Conservation (phyloP, 108 stramenopile genomes). For the Cylindrotheca fusiformis region DNA sequence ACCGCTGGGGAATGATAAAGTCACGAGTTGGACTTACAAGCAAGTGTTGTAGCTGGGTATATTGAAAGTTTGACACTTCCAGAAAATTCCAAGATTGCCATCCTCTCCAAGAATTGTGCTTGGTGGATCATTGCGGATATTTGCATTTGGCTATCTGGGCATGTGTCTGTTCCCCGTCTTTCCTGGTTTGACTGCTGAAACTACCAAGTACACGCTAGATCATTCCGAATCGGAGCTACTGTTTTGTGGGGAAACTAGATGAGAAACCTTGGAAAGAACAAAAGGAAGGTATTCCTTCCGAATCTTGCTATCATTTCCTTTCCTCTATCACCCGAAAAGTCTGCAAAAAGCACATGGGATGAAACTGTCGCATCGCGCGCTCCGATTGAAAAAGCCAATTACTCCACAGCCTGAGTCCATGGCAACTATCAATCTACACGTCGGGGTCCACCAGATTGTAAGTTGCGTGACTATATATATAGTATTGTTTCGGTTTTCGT, state of each 20-base stretch:
- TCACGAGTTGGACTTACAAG: constrained; percentile 54
- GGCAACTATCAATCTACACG: constrained; percentile 83
- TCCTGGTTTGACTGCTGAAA: constrained; percentile 70
- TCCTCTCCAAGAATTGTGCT: constrained; percentile 73
- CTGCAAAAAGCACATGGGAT: constrained; percentile 51
- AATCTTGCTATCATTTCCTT: constrained; percentile 51
- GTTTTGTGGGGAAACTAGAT: constrained; percentile 77
- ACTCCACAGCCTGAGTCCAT: constrained; percentile 61
- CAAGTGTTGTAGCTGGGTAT: constrained; percentile 66
- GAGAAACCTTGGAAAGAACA: constrained; percentile 71
- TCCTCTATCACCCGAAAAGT: constrained; percentile 55
- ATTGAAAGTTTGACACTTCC: constrained; percentile 49
- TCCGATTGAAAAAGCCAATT: constrained; percentile 30
- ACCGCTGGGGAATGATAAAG: constrained; percentile 59
- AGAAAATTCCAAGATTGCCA: constrained; percentile 62
- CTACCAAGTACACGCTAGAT: constrained; percentile 63
- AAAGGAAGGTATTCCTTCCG: constrained; percentile 66
- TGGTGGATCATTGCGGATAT: constrained; percentile 83
- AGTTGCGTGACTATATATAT: constrained; percentile 15
- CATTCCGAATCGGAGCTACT: constrained; percentile 75
- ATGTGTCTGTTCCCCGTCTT: constrained; percentile 67
- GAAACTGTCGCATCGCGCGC: constrained; percentile 33
- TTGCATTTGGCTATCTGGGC: constrained; percentile 69
- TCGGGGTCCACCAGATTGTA: constrained; percentile 71
- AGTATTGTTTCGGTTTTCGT: not conserved